These are phyloP conservation scores for Xylaria sp. DNA, from an alignment of 2,329 filamentous ascomycete species.

Conservation along the genomic window DNA sequence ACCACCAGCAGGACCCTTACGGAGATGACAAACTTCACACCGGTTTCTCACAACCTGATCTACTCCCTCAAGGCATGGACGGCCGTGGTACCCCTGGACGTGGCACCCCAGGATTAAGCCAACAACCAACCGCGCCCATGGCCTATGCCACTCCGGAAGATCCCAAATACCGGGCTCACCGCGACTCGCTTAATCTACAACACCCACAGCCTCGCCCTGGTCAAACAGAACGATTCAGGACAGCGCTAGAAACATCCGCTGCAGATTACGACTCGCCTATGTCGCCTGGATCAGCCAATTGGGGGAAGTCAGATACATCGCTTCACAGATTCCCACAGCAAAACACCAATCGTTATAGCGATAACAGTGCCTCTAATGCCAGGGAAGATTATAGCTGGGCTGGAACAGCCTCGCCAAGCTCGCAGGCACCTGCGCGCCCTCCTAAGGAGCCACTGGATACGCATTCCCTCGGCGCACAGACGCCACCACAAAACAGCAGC, in stretches of 20 bases:
- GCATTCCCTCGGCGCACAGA: conserved; percentile 43
- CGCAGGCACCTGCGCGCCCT: conserved; percentile 60
- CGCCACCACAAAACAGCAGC: conserved; percentile 54
- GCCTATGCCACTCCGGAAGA: conserved; percentile 66
- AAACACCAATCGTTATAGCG: conserved; percentile 56
- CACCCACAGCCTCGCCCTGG: conserved; percentile 80
- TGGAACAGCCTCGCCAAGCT: conserved; percentile 50
- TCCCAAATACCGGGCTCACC: conserved; percentile 81
- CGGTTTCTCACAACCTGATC: conserved; percentile 61
- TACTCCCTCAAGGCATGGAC: conserved; percentile 41
- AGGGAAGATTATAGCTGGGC: conserved; percentile 50
- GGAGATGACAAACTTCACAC: conserved; percentile 66
- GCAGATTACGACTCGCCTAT: conserved; percentile 67
- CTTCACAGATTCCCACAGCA: conserved; percentile 57
- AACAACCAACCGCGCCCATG: conserved; percentile 54
- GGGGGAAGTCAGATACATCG: conserved; percentile 66
- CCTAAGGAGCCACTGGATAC: conserved; percentile 66
- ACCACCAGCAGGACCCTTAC: conserved; percentile 60
- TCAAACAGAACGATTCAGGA: conserved; percentile 75
- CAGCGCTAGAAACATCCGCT: conserved; percentile 74
- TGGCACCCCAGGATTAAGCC: conserved; percentile 34
- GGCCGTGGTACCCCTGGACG: conserved; percentile 33
- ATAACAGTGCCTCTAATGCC: conserved; percentile 46
- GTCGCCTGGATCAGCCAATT: conserved; percentile 66
- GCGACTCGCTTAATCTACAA: conserved; percentile 79